These are phyloP conservation scores for Funneliformis caledonium DNA, from an alignment of 371 early-diverging fungal species.

Conservation along the genomic window DNA sequence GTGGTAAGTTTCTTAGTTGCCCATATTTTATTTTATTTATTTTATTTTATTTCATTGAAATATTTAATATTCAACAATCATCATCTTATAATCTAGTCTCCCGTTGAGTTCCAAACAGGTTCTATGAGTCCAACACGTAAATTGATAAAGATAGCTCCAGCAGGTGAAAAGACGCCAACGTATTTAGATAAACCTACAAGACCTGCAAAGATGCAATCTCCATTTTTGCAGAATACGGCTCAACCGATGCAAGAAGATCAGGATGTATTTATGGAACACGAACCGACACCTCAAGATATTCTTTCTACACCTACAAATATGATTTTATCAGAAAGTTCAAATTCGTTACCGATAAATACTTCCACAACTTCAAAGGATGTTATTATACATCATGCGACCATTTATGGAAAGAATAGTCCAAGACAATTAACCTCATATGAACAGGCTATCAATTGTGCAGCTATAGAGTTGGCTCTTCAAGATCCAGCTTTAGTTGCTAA, in stretches of 20 bases:
- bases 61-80: background rate
- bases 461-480: slow-evolving; percentile 55
- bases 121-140: background rate
- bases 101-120: background rate
- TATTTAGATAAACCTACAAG: background rate
- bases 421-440: slow-evolving; percentile 58
- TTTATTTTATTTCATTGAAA: background rate
- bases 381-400: slow-evolving; percentile 57
- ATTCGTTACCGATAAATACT: background rate
- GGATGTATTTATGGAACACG: background rate
- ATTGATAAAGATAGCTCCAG: background rate
- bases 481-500: slow-evolving; percentile 55
- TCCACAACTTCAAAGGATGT: slow-evolving; percentile 46
- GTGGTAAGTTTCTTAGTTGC: background rate
- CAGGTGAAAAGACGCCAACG: background rate
- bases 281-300: background rate
- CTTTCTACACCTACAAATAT: background rate
- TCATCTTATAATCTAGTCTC: background rate
- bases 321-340: background rate
- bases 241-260: slow-evolving; percentile 6
- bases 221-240: background rate
- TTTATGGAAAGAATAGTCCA: slow-evolving; percentile 59
- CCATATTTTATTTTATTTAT: background rate
- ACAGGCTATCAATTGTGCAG: slow-evolving; percentile 61
- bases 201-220: background rate